Evolutionary conservation across 2,329 filamentous ascomycete species (phyloP).

Genomic region (Monosporascus sp.): DNA sequence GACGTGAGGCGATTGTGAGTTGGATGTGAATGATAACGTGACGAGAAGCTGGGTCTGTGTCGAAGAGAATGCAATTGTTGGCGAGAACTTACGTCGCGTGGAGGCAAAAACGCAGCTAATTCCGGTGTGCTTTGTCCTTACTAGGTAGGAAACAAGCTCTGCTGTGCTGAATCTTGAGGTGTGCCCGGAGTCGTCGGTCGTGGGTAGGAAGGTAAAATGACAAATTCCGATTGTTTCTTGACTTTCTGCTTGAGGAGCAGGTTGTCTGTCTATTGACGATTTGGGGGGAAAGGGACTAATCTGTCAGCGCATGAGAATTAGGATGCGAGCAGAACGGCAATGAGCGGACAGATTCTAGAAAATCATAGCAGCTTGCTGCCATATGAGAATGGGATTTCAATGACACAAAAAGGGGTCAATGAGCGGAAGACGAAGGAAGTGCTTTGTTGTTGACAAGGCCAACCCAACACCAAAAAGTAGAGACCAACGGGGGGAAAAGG

Average conservation of each 20-base stretch:
- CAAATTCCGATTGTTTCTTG: conserved; percentile 8
- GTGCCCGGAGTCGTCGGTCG: conserved; percentile 3
- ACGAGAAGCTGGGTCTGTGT: background rate
- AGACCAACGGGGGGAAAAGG: conserved; percentile 5
- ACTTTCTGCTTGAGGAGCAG: conserved; percentile 16
- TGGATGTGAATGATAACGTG: background rate
- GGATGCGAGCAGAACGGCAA: conserved; percentile 13
- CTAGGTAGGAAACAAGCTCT: conserved; percentile 17
- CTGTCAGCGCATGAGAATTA: conserved; percentile 24
- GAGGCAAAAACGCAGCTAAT: conserved; percentile 6
- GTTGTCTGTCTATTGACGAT: conserved; percentile 15
- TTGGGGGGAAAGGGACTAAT: conserved; percentile 3
- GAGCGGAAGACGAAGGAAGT: conserved; percentile 14
- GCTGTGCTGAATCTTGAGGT: conserved; percentile 4
- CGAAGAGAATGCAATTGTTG: background rate
- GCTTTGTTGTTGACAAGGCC: conserved; percentile 25
- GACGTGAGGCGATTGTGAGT: background rate
- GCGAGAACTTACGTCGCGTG: conserved; percentile 14
- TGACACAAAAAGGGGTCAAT: conserved; percentile 20
- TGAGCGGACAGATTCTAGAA: conserved; percentile 12
- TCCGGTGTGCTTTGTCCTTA: conserved; percentile 14
- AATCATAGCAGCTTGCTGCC: conserved; percentile 23
- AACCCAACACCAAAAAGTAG: conserved; percentile 17
- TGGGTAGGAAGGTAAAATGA: background rate
- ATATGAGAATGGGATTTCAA: conserved; percentile 19